Base-by-base conservation (phyloP, 257 asterid genomes). In the Lycium ferocissimum region DNA sequence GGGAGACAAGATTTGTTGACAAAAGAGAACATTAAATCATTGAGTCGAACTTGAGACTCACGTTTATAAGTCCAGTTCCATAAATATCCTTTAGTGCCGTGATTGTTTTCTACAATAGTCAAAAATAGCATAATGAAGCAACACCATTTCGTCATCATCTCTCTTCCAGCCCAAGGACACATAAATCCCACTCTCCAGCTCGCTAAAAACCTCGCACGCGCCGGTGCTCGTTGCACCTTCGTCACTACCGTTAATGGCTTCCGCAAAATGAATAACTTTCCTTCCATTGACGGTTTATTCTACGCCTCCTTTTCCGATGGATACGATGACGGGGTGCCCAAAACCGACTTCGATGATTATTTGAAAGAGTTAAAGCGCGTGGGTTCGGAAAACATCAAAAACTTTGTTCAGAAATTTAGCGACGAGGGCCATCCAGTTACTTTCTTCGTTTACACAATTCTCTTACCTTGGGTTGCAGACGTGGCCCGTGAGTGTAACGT, bases 131-230 rank as follows among this genome's bases (percentile, higher is more conserved):
- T 35, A 73, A 92, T 90, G 92, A 86, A 70, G 0, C 47, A 33
- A 0, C 89, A 87, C 56, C 94, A 93, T 85, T 88, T 92, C 62
- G 86, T 92, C 57, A 69, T 95, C 1, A 78, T 95, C 0, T 87
- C 95, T 17, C 88, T 87, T 20, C 91, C 97, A 0, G 90, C 86
- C 0, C 98, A 92, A 79, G 95, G 97, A 80, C 97, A 95, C 51
- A 88, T 95, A 85, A 95, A 95, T 69, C 98, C 98, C 0, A 17
- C 93, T 56, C 95, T 93, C 17, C 93, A 88, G 0, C 90, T 92
- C 15, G 92, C 97, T 66, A 89, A 92, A 81, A 69, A 75, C 35
- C 93, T 93, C 2, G 54, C 88, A 73, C 47, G 76, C 85, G 63
- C 87, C 82, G 95, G 97, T 78, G 81, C 84, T 7, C 43, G 85